Evolutionary conservation across 352 stramenopile species (phyloP).

Genomic region (Globisporangium apiculatum): DNA sequence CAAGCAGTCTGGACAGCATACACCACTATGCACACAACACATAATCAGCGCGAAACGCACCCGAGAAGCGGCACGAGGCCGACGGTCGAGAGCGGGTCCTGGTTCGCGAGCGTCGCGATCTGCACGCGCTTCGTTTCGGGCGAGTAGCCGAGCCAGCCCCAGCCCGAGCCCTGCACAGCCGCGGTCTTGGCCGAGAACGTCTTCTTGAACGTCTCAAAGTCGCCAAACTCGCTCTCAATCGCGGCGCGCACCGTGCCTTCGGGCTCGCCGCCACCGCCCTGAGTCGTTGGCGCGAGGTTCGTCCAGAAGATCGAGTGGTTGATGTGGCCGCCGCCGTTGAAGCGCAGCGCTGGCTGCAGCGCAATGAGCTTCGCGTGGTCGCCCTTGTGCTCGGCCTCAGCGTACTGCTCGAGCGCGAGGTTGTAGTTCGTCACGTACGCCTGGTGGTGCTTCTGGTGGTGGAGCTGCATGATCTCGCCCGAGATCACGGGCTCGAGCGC

Average conservation of each 20-base stretch:
- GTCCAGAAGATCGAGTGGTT: constrained; percentile 99
- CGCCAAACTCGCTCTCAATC: constrained; percentile 91
- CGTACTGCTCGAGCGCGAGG: constrained; percentile 90
- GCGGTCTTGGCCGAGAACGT: constrained; percentile 84
- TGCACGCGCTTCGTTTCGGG: constrained; percentile 77
- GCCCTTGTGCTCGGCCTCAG: constrained; percentile 75
- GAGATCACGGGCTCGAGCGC: constrained; percentile 85
- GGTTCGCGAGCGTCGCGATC: constrained; percentile 90
- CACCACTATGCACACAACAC: not conserved
- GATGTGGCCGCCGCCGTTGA: constrained; percentile 97
- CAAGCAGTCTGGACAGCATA: not conserved
- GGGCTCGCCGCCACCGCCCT: constrained; percentile 77
- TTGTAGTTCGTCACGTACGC: constrained; percentile 97
- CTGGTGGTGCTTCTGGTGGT: constrained; percentile 97
- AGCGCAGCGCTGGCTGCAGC: constrained; percentile 91
- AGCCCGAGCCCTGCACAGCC: constrained; percentile 95
- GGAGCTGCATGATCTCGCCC: constrained; percentile 90
- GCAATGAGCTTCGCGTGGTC: constrained; percentile 91
- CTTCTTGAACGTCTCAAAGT: constrained; percentile 90
- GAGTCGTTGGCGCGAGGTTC: constrained; percentile 83
- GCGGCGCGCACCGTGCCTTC: constrained; percentile 79
- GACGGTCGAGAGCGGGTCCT: constrained; percentile 95
- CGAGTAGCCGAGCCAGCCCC: constrained; percentile 97
- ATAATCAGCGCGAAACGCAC: constrained; percentile 14
- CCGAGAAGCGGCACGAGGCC: constrained; percentile 94